Evolutionary conservation across 169 alveolate species (phyloP).

Genomic region (Eimeria necatrix): DNA sequence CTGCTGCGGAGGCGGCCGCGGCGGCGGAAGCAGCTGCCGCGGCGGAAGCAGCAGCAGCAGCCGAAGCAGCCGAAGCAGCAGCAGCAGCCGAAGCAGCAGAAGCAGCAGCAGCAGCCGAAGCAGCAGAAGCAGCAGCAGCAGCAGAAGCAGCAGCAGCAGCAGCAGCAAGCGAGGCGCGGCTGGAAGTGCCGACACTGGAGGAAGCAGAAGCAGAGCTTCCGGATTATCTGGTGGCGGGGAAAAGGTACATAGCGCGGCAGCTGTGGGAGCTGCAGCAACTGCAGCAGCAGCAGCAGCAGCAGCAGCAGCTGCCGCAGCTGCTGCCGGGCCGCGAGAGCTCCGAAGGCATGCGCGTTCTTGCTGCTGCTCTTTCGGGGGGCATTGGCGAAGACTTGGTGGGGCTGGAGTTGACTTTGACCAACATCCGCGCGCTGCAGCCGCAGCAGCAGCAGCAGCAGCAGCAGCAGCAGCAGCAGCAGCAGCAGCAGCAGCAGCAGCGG

Average conservation of each 20-base stretch:
- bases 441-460: neutral
- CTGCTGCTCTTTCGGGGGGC: neutral
- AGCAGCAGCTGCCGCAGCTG: slow-evolving; percentile 11
- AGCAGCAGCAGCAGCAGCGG: neutral
- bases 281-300: slow-evolving; percentile 27
- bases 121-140: neutral
- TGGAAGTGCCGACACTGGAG: neutral
- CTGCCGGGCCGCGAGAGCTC: neutral
- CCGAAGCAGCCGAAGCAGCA: neutral
- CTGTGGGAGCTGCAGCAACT: neutral
- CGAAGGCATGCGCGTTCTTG: neutral
- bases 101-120: neutral
- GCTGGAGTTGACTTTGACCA: neutral
- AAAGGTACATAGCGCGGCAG: neutral
- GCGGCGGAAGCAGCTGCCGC: neutral
- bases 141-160: slow-evolving; percentile 20
- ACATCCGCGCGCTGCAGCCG: neutral
- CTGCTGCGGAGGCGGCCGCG: neutral
- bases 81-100: neutral
- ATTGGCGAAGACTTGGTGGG: neutral
- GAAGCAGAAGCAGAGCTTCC: neutral
- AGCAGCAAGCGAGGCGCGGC: neutral
- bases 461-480: too few species aligned
- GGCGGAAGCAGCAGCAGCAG: neutral
- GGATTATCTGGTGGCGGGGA: neutral